Percentiles rank a stretch among this genome's conserved stretches.
phyloP scores from a whole-genome alignment of 2,329 filamentous ascomycete genomes.

The Didymella sp. region DNA sequence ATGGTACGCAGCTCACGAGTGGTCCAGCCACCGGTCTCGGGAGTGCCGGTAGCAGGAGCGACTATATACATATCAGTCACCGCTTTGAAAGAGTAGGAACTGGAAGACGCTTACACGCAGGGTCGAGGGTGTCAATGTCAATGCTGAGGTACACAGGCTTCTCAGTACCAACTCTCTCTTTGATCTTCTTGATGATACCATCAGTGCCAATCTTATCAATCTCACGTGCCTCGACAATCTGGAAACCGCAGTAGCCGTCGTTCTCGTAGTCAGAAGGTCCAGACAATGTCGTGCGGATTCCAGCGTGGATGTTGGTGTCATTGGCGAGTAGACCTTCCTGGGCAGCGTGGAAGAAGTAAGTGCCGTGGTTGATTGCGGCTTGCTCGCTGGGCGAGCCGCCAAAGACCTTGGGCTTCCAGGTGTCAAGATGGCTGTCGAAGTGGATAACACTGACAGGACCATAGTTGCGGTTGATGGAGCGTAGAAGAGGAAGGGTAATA shows the following conservation, averaged over 20 bases:
- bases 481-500: constrained; percentile 64
- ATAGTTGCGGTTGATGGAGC: constrained; percentile 69
- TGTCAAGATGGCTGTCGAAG: constrained; percentile 67
- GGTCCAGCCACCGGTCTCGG: constrained; percentile 78
- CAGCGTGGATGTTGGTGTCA: constrained; percentile 86
- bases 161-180: constrained; percentile 74
- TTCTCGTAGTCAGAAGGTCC: constrained; percentile 84
- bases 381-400: constrained; percentile 79
- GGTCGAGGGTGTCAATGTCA: constrained; percentile 88
- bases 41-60: constrained; percentile 76
- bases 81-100: neutral
- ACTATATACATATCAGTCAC: constrained; percentile 51
- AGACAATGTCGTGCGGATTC: constrained; percentile 81
- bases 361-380: constrained; percentile 83
- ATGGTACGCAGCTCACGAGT: constrained; percentile 77
- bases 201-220: constrained; percentile 72
- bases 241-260: constrained; percentile 83
- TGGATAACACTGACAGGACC: constrained; percentile 70
- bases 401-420: constrained; percentile 85
- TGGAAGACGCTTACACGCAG: constrained; percentile 65
- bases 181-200: constrained; percentile 80
- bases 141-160: constrained; percentile 82
- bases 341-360: constrained; percentile 85
- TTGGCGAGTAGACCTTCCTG: constrained; percentile 80
- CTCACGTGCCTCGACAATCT: constrained; percentile 78